Conservation (phyloP, 2,329 filamentous ascomycete species). For the Pseudocercospora crystallina region DNA sequence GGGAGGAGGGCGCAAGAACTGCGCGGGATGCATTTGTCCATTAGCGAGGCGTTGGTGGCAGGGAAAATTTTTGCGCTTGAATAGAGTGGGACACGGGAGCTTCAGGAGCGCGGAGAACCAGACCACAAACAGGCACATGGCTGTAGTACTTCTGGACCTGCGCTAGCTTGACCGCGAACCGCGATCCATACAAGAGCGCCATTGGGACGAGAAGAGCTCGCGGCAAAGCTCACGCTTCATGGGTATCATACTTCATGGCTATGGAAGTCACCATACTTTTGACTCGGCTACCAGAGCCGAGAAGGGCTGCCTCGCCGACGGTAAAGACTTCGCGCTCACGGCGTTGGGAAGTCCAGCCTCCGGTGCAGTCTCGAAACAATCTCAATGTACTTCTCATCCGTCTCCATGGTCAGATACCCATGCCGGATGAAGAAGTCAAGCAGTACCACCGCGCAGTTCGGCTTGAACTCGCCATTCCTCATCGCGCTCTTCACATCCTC, state of each 20-base stretch:
- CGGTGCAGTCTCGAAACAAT: constrained; percentile 76
- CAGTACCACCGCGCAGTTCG: constrained; percentile 82
- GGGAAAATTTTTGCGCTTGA: too few species aligned
- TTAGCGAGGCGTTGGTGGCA: constrained; percentile 35
- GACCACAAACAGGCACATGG: constrained; percentile 5
- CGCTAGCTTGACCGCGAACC: not conserved
- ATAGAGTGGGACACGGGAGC: too few species aligned
- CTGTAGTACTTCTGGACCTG: not conserved
- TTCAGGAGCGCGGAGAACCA: not conserved
- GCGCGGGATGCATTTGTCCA: constrained; percentile 4
- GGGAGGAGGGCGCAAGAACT: too few species aligned
- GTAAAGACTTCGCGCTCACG: constrained; percentile 25
- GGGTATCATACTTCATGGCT: not conserved
- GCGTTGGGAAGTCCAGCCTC: constrained; percentile 69
- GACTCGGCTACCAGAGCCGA: not conserved
- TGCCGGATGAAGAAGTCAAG: constrained; percentile 89
- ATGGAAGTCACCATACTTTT: not conserved
- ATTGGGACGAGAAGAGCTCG: not conserved
- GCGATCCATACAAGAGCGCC: not conserved
- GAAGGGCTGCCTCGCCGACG: not conserved
- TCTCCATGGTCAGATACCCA: constrained; percentile 73
- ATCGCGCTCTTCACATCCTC: constrained; percentile 73
- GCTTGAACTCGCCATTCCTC: constrained; percentile 77
- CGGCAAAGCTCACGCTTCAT: not conserved
- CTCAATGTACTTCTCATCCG: constrained; percentile 75